Evolutionary conservation across 2,329 filamentous ascomycete genomes (phyloP).

Genomic region (Exophiala calicioides): DNA sequence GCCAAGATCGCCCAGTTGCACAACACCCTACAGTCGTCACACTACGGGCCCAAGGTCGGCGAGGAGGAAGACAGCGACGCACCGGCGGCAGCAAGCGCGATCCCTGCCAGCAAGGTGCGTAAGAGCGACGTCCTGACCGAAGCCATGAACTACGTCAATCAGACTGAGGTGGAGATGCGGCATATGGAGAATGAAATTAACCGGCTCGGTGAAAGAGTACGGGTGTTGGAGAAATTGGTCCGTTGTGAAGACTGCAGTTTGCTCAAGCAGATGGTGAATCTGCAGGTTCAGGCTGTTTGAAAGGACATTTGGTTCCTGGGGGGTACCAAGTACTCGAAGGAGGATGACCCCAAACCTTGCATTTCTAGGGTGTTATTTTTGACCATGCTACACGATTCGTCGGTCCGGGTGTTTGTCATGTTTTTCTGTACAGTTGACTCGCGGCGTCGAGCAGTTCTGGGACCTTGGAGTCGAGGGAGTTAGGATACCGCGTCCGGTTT

Average conservation of each 20-base stretch:
- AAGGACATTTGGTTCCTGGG: too few species aligned
- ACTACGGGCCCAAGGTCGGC: conserved; percentile 25
- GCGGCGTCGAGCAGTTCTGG: too few species aligned
- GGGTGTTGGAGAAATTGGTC: conserved; percentile 27
- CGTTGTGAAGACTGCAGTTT: conserved; percentile 29
- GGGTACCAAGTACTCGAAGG: too few species aligned
- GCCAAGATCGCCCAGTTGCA: conserved; percentile 32
- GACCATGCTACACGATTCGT: too few species aligned
- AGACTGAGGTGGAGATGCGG: conserved; percentile 31
- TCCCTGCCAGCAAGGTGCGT: conserved; percentile 24
- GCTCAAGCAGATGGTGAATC: conserved; percentile 27
- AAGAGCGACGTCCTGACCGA: conserved; percentile 32
- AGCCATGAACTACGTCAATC: conserved; percentile 32
- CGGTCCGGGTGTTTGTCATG: too few species aligned
- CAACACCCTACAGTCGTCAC: conserved; percentile 27
- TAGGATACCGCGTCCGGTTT: too few species aligned
- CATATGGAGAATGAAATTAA: conserved; percentile 30
- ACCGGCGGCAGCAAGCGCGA: conserved; percentile 4
- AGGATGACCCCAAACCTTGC: too few species aligned
- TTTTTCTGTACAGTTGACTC: too few species aligned
- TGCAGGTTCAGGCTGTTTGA: conserved; percentile 25
- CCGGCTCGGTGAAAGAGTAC: conserved; percentile 25
- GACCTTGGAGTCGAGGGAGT: too few species aligned
- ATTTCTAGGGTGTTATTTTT: too few species aligned
- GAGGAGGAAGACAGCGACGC: conserved; percentile 21